Evolutionary conservation across 2,329 filamentous ascomycete species (phyloP).

Genomic region (Arthrobotrys entomopaga): DNA sequence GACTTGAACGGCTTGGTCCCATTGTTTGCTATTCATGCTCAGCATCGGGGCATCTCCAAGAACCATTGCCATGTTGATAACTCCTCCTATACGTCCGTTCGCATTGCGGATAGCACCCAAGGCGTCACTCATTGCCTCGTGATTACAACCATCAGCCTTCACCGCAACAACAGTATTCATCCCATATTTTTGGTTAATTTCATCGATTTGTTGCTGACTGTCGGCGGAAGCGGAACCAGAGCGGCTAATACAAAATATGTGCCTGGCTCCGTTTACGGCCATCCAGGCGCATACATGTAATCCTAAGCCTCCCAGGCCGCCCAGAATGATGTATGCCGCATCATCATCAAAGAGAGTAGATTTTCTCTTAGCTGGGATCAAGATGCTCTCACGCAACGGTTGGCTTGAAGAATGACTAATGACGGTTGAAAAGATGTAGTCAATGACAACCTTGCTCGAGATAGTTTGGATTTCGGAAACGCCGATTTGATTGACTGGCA

Average conservation of each 20-base stretch:
- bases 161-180: conserved; percentile 7
- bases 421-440: conserved; percentile 8
- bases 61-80: conserved; percentile 56
- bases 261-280: conserved; percentile 15
- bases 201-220: conserved; percentile 23
- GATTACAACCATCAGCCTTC: conserved; percentile 26
- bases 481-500: background rate
- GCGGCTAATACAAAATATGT: conserved; percentile 18
- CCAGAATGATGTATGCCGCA: conserved; percentile 26
- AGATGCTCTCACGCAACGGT: conserved; percentile 7
- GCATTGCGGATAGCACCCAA: conserved; percentile 8
- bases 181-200: conserved; percentile 21
- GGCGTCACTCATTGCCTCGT: conserved; percentile 14
- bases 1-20: conserved; percentile 54
- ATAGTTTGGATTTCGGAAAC: conserved; percentile 25
- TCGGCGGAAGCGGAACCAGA: conserved; percentile 14
- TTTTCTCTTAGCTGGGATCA: conserved; percentile 1
- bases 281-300: conserved; percentile 32
- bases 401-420: conserved; percentile 1
- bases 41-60: conserved; percentile 55
- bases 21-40: conserved; percentile 56
- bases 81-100: conserved; percentile 38
- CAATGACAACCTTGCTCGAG: background rate
- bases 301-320: conserved; percentile 25
- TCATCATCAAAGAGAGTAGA: conserved; percentile 12